Conservation (phyloP, 108 stramenopile genomes). For the Aureococcus anophagefferens region DNA sequence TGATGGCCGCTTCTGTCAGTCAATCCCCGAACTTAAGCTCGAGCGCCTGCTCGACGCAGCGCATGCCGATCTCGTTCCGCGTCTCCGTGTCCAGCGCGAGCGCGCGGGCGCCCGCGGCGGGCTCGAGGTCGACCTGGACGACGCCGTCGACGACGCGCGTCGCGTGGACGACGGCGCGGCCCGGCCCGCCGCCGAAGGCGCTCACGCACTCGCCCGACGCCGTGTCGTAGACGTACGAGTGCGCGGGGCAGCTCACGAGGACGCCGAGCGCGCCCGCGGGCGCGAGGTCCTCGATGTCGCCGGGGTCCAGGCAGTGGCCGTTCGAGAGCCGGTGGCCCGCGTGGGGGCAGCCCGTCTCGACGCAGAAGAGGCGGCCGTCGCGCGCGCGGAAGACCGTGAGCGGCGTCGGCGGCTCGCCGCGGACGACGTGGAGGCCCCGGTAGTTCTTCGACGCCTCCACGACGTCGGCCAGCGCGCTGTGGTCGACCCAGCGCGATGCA, state of each 20-base stretch:
- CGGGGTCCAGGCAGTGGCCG: background rate
- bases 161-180: background rate
- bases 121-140: background rate
- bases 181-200: background rate
- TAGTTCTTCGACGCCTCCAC: too few species aligned
- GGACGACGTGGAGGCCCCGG: too few species aligned
- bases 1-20: too few species aligned
- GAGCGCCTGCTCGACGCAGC: too few species aligned
- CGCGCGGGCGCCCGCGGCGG: too few species aligned
- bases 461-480: too few species aligned
- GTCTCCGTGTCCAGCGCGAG: too few species aligned
- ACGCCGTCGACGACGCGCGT: background rate
- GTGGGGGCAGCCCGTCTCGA: background rate
- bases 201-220: background rate
- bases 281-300: background rate
- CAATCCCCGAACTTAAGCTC: too few species aligned
- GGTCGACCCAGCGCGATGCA: too few species aligned
- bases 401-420: too few species aligned
- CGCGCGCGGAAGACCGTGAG: too few species aligned
- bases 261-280: background rate
- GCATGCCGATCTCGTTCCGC: too few species aligned
- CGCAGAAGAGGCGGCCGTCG: background rate
- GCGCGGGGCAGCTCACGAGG: background rate
- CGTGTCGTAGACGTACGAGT: background rate
- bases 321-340: background rate